Base-by-base conservation (phyloP, 805 yeast species). In the Schwanniomyces yamadae region DNA sequence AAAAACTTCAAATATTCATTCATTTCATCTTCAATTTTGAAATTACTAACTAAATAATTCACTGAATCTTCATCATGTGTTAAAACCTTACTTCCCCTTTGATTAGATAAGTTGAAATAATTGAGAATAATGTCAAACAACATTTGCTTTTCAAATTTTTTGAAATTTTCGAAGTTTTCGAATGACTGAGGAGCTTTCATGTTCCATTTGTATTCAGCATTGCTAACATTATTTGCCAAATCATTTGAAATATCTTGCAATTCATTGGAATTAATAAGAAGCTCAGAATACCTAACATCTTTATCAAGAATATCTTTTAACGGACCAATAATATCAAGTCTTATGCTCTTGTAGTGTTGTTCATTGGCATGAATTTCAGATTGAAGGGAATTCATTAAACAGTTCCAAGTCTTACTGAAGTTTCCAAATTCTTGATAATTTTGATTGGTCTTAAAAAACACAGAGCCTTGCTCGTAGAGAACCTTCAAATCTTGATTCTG, bases 181-280 rank as follows among this genome's bases (percentile, higher is more conserved):
- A 85, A 83, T 28, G 84, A 77, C 37, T 73, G 78, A 2, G 95
- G 91, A 2, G 93, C 91, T 55, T 81, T 80, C 36, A 76, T 66
- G 43, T 80, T 81, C 96, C 96, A 88, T 48, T 77, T 74, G 23
- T 67, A 67, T 35, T 74, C 79, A 21, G 78, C 72, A 31, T 61
- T 49, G 15, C 45, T 33, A 17, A 37, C 33, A 10, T 35, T 31
- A 3, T 33, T 19, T 3, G 48, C 34, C 36, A 67, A 33, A 32
- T 48, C 46, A 27, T 56, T 11, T 52, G 57, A 31, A 65, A 59
- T 44, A 63, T 74, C 60, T 51, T 61, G 44, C 56, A 66, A 45
- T 63, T 68, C 66, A 56, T 59, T 65, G 6, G 65, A 73, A 57
- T 54, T 73, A 63, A 57, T 63, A 52, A 78, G 65, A 50, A 76